These are phyloP conservation scores for Rhizopus stolonifer DNA, from an alignment of 371 early-diverging fungal species.

Conservation along the genomic window DNA sequence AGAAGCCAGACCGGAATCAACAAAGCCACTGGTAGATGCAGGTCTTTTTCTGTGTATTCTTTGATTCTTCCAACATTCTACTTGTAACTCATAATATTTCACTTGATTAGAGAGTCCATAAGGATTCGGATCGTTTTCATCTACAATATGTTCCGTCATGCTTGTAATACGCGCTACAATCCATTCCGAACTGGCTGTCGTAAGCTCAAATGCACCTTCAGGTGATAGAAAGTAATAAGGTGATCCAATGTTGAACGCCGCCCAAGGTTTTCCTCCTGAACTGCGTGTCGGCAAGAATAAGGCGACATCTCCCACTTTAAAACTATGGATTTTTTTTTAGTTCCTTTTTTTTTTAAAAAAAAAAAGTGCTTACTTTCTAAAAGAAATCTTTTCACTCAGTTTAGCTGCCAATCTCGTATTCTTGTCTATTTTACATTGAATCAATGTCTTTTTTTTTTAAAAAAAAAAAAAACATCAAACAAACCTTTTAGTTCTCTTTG, in stretches of 20 bases:
- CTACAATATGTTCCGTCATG: slow-evolving; percentile 56
- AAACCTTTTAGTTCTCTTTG: slow-evolving; percentile 41
- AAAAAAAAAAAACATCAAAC: neutral
- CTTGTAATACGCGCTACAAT: slow-evolving; percentile 66
- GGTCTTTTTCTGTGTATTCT: slow-evolving; percentile 2
- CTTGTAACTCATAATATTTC: slow-evolving; percentile 60
- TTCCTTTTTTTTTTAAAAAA: neutral
- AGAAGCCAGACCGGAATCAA: slow-evolving; percentile 22
- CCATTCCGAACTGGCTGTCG: slow-evolving; percentile 62
- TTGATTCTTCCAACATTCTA: slow-evolving; percentile 45
- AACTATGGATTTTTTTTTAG: slow-evolving; percentile 36
- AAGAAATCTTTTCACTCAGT: slow-evolving; percentile 60
- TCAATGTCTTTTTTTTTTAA: neutral
- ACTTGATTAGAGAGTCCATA: slow-evolving; percentile 65
- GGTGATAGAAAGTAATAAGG: slow-evolving; percentile 74
- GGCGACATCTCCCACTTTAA: slow-evolving; percentile 70
- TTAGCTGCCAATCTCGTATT: slow-evolving; percentile 43
- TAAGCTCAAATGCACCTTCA: slow-evolving; percentile 40
- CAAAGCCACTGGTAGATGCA: neutral
- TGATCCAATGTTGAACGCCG: slow-evolving; percentile 76
- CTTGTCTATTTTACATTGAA: slow-evolving; percentile 35
- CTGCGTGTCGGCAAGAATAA: slow-evolving; percentile 77
- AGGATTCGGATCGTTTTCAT: slow-evolving; percentile 53
- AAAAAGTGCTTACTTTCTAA: slow-evolving; percentile 50
- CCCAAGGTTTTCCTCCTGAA: slow-evolving; percentile 73